phyloP scores from a whole-genome alignment of 2,329 filamentous ascomycete genomes.

The Alternaria rosae region DNA sequence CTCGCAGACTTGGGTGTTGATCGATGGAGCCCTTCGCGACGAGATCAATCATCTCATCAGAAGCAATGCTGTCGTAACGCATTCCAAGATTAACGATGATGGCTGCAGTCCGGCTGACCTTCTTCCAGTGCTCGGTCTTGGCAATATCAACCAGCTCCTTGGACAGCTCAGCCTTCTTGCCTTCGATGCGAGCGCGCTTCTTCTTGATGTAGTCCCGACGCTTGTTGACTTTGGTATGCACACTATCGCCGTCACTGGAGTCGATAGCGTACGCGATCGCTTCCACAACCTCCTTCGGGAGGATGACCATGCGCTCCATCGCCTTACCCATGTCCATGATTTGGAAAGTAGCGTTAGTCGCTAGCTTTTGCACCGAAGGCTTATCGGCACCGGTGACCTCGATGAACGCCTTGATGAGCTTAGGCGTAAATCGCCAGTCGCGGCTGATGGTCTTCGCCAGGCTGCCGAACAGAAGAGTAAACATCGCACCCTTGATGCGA shows the following conservation, averaged over 20 bases:
- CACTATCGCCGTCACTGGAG: constrained; percentile 60
- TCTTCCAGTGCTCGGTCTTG: constrained; percentile 91
- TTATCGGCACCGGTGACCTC: constrained; percentile 90
- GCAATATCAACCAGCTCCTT: constrained; percentile 81
- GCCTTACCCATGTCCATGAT: constrained; percentile 92
- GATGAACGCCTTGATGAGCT: constrained; percentile 89
- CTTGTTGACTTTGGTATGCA: constrained; percentile 66
- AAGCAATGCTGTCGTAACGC: constrained; percentile 88
- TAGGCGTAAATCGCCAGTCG: constrained; percentile 94
- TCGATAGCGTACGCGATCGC: constrained; percentile 61
- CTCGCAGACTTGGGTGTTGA: constrained; percentile 83
- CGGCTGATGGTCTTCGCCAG: constrained; percentile 85
- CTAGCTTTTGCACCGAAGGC: constrained; percentile 89
- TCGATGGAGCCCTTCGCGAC: constrained; percentile 85
- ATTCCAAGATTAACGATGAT: constrained; percentile 91
- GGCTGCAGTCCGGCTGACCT: constrained; percentile 85
- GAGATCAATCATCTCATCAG: constrained; percentile 81
- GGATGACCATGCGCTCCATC: constrained; percentile 83
- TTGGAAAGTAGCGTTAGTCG: constrained; percentile 79
- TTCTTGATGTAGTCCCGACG: constrained; percentile 77
- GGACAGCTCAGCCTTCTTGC: constrained; percentile 80
- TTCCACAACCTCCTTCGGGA: constrained; percentile 74
- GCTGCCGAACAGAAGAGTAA: constrained; percentile 87
- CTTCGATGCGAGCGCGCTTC: constrained; percentile 79
- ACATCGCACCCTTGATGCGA: constrained; percentile 93